Evolutionary conservation across 176 grass and related monocot genomes (phyloP).

Genomic region (Tillandsia fasciculata): DNA sequence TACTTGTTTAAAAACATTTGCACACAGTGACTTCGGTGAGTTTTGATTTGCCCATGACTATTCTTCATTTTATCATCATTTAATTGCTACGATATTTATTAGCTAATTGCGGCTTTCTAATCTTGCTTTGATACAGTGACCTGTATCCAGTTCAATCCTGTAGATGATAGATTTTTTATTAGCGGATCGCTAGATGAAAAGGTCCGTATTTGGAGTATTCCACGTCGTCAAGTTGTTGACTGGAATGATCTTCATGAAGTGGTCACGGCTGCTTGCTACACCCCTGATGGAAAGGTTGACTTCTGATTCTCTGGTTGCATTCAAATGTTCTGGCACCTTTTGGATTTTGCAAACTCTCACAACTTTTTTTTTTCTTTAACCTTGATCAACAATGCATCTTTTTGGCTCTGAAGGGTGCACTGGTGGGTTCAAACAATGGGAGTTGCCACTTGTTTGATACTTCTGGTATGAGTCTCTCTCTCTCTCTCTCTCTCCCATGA

Average conservation of each 20-base stretch:
- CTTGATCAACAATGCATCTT: neutral
- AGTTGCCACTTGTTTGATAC: constrained; percentile 94
- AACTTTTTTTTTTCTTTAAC: neutral
- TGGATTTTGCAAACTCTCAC: neutral
- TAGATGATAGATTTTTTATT: constrained; percentile 91
- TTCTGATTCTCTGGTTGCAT: neutral
- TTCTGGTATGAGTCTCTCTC: constrained; percentile 48
- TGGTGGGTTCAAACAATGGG: constrained; percentile 92
- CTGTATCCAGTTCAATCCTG: constrained; percentile 98
- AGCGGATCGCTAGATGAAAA: constrained; percentile 98
- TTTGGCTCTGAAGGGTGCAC: constrained; percentile 65
- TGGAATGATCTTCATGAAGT: constrained; percentile 99
- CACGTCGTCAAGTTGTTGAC: constrained; percentile 85
- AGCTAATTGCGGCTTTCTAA: neutral
- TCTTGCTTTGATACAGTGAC: constrained; percentile 30
- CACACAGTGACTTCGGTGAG: constrained; percentile 94
- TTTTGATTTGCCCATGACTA: constrained; percentile 14
- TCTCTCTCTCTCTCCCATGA: constrained; percentile 1
- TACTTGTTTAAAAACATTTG: constrained; percentile 93
- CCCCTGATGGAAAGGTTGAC: constrained; percentile 76
- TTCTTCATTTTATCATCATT: neutral
- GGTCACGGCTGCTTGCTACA: constrained; percentile 89
- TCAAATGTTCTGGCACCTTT: neutral
- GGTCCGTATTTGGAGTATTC: constrained; percentile 94
- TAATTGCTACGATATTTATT: constrained; percentile 7